Base-by-base conservation (phyloP, 2,329 filamentous ascomycete species). In the Fusarium acutatum region DNA sequence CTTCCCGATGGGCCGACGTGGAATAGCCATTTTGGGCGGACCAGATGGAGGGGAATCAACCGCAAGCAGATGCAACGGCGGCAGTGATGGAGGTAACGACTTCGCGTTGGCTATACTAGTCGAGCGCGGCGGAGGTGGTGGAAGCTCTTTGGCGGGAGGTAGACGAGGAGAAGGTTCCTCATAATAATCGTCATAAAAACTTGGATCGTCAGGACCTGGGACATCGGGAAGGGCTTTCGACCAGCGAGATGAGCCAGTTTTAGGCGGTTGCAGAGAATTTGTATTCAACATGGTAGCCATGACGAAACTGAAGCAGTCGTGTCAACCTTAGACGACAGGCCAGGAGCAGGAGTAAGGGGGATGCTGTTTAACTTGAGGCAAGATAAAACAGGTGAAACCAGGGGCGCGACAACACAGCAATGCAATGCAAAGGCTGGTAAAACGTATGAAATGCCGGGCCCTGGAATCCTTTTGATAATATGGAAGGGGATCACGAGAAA, bases 171-270 rank as follows among this genome's bases (percentile, higher is more conserved):
- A 74, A 46, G 52, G 50, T 40, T 69, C 67, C 53, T 62, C 65
- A 54, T 71, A 68, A 67, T 69, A 69, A 50, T 77, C 68, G 67
- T 71, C 69, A 67, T 78, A 77, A 58, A 77, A 69, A 46, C 68
- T 60, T 53, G 73, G 68, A 60, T 76, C 62, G 54, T 67, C 63
- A 60, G 70, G 74, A 60, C 72, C 73, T 60, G 88, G 87, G 77
- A 86, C 86, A 62, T 84, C 82, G 38, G 88, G 88, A 72, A 90
- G 82, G 38, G 87, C 88, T 81, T 90, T 90, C 78, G 88, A 89
- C 81, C 88, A 88, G 79, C 88, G 87, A 75, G 88, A 89, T 61
- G 83, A 82, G 75, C 86, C 86, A 71, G 78, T 80, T 77, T 79
- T 81, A 75, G 77, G 77, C 64, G 72, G 76, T 64, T 77, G 71